Evolutionary conservation across 805 yeast genomes (phyloP).

Genomic region (Spathaspora arborariae): DNA sequence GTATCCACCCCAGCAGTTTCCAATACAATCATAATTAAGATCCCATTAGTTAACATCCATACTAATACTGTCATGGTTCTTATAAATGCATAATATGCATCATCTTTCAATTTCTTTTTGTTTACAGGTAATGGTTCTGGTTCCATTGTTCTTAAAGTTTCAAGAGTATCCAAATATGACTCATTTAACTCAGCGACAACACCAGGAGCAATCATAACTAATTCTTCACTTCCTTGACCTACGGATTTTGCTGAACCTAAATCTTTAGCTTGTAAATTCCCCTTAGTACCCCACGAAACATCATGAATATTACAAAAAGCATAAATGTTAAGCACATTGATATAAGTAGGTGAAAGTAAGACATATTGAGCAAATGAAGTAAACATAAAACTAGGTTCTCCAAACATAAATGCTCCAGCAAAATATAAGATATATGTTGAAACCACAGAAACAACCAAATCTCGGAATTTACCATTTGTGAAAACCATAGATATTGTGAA

Average conservation of each 20-base stretch:
- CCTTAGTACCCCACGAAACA: slow-evolving; percentile 97
- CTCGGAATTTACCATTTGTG: slow-evolving; percentile 72
- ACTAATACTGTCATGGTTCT: slow-evolving; percentile 83
- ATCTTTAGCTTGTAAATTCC: slow-evolving; percentile 62
- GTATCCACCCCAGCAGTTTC: slow-evolving; percentile 74
- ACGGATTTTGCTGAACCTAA: slow-evolving; percentile 79
- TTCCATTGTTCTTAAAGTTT: slow-evolving; percentile 45
- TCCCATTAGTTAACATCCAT: slow-evolving; percentile 87
- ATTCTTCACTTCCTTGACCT: slow-evolving; percentile 31
- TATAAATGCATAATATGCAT: slow-evolving; percentile 84
- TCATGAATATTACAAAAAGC: slow-evolving; percentile 97
- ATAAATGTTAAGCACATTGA: slow-evolving; percentile 87
- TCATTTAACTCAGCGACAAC: slow-evolving; percentile 73
- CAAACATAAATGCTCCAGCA: slow-evolving; percentile 70
- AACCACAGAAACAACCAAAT: slow-evolving; percentile 77
- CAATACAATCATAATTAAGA: slow-evolving; percentile 76
- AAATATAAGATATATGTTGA: slow-evolving; percentile 83
- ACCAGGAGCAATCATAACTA: slow-evolving; percentile 56
- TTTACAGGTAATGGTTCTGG: slow-evolving; percentile 24
- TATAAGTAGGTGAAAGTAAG: slow-evolving; percentile 81
- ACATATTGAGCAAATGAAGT: slow-evolving; percentile 84
- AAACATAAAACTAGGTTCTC: slow-evolving; percentile 91
- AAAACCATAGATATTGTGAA: slow-evolving; percentile 49
- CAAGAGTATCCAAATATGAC: slow-evolving; percentile 62
- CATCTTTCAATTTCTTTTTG: slow-evolving; percentile 27